phyloP scores from a whole-genome alignment of 768 basidiomycete genomes.

The Rhodotorula taiwanensis region DNA sequence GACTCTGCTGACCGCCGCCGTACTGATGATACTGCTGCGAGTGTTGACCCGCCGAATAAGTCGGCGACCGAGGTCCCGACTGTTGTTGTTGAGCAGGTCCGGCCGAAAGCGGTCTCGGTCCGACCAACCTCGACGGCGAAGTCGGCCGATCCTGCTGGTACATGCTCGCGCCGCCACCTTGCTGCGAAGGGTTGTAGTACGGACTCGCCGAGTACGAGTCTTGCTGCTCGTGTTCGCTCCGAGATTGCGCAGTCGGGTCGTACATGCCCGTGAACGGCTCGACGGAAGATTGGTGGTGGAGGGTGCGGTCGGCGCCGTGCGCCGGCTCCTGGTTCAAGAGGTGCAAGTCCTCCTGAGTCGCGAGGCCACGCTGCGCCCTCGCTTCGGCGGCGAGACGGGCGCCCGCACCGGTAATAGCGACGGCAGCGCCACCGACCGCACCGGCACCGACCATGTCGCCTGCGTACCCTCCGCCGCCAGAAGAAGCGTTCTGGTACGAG shows the following conservation, averaged over 20 bases:
- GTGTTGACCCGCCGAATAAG: no score
- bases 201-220: no score
- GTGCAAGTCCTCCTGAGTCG: neutral
- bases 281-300: neutral
- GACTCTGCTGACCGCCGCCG: neutral
- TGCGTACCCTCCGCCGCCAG: neutral
- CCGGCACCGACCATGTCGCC: neutral
- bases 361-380: constrained; percentile 14
- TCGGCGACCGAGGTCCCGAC: no score
- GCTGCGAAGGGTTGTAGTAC: no score
- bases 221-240: no score
- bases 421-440: neutral
- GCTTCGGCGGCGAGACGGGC: constrained; percentile 17
- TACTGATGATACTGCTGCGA: neutral
- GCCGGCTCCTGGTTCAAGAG: neutral
- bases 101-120: no score
- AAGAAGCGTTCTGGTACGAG: no score
- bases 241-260: no score
- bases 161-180: no score
- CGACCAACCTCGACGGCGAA: no score
- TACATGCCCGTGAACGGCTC: constrained; percentile 24
- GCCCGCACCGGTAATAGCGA: constrained; percentile 1
- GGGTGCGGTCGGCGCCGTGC: neutral
- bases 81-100: no score
- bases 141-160: no score